phyloP scores from a whole-genome alignment of 176 grass and related monocot genomes.

The Musa itinerans region DNA sequence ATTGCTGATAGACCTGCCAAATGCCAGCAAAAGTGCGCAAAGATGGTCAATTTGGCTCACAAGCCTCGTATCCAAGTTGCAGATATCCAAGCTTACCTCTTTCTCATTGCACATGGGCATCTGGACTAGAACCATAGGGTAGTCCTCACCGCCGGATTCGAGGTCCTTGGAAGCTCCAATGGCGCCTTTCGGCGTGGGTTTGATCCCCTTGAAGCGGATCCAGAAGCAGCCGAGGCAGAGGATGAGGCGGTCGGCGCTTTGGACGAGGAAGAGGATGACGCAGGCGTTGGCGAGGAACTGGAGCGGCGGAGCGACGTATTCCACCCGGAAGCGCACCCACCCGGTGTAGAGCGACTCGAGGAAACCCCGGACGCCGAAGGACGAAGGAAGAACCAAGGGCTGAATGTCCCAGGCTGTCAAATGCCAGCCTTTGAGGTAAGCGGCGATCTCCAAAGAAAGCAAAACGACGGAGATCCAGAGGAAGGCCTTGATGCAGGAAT shows the following conservation, averaged over 20 bases:
- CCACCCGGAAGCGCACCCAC: neutral
- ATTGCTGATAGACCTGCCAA: constrained; percentile 3
- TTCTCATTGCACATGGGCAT: neutral
- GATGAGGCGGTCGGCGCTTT: constrained; percentile 1
- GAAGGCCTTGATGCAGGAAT: constrained; percentile 1
- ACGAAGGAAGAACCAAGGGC: neutral
- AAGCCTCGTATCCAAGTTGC: too few species aligned
- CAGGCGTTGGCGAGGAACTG: constrained; percentile 1
- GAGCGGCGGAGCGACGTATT: neutral
- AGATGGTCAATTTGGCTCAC: neutral
- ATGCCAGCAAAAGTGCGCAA: neutral
- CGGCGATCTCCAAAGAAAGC: neutral
- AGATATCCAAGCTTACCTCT: neutral
- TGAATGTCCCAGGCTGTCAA: neutral
- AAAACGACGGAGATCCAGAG: neutral
- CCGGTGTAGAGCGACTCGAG: neutral
- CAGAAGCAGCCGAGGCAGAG: neutral
- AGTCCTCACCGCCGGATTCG: neutral
- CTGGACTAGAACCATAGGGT: neutral
- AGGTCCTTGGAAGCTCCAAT: neutral
- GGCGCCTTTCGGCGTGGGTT: neutral
- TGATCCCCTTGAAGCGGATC: constrained; percentile 1
- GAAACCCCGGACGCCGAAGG: neutral
- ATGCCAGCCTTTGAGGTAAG: constrained; percentile 10
- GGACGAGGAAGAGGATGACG: neutral